Conservation (phyloP, 78 protist genomes). For the Dictyostelium capitatum region DNA sequence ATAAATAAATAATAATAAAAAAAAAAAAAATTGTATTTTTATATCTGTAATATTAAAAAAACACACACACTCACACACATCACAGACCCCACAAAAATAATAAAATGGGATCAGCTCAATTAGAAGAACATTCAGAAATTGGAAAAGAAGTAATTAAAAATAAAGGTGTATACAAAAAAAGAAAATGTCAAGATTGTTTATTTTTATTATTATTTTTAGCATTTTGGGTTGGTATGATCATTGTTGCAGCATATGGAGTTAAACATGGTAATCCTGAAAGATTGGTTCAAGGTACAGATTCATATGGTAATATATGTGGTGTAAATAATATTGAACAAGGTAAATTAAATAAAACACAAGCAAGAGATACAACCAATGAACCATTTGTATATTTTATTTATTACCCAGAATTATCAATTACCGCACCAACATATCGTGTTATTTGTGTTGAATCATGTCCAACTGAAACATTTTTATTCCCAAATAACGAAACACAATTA, state of each 20-base stretch:
- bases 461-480: neutral
- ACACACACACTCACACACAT: too few relatives aligned
- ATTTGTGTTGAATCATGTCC: slow-evolving; percentile 79
- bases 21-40: too few relatives aligned
- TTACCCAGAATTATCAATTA: neutral
- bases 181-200: slow-evolving; percentile 83
- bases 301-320: slow-evolving; percentile 82
- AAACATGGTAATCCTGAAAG: slow-evolving; percentile 86
- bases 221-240: slow-evolving; percentile 91
- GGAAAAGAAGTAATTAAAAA: slow-evolving; percentile 35
- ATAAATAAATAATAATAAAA: neutral
- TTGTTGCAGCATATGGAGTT: slow-evolving; percentile 60
- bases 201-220: slow-evolving; percentile 86
- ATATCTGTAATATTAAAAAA: too few relatives aligned
- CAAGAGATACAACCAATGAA: slow-evolving; percentile 43
- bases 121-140: slow-evolving; percentile 11
- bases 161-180: slow-evolving; percentile 62
- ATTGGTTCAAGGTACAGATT: slow-evolving; percentile 68
- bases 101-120: neutral
- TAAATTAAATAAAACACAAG: slow-evolving; percentile 12
- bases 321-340: slow-evolving; percentile 67
- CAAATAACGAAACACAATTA: neutral
- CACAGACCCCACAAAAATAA: too few relatives aligned
- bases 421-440: neutral
- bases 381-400: slow-evolving; percentile 60